These are phyloP conservation scores for Verticillium tricorpus DNA, from an alignment of 2,329 filamentous ascomycete species.

Conservation along the genomic window DNA sequence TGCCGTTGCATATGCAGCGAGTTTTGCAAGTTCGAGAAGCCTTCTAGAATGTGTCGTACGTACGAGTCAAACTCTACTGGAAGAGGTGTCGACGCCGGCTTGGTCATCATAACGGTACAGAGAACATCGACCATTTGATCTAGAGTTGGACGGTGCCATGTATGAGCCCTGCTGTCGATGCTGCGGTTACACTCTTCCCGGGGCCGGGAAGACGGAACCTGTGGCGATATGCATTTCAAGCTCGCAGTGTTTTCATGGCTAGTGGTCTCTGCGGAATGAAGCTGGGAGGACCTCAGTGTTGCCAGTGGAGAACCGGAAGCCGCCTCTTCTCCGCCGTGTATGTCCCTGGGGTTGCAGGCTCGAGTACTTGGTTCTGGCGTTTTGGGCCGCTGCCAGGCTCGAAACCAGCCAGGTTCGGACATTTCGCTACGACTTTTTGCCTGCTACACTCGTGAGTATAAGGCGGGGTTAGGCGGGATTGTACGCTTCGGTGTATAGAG, in stretches of 20 bases:
- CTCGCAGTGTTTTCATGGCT: neutral
- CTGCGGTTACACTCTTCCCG: no score
- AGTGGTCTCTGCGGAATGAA: neutral
- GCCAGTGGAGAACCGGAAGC: neutral
- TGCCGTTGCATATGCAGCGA: conserved; percentile 13
- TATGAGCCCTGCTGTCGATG: conserved; percentile 11
- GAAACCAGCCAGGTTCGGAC: neutral
- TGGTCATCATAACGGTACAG: conserved; percentile 35
- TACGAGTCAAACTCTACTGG: conserved; percentile 37
- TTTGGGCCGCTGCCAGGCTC: neutral
- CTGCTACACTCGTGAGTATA: no score
- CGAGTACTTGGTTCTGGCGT: neutral
- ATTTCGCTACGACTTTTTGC: neutral
- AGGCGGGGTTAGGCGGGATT: no score
- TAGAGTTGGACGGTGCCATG: conserved; percentile 36
- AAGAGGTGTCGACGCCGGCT: conserved; percentile 25
- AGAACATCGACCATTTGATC: conserved; percentile 40
- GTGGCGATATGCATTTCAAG: neutral
- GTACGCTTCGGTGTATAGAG: no score
- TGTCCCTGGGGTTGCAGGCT: neutral
- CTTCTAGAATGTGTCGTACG: conserved; percentile 32
- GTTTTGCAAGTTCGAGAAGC: conserved; percentile 22
- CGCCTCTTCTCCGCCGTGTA: neutral
- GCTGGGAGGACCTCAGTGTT: neutral
- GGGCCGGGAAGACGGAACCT: no score